These are phyloP conservation scores for Chloranthus sessilifolius DNA, from an alignment of 164 flowering plant species.

Conservation along the genomic window DNA sequence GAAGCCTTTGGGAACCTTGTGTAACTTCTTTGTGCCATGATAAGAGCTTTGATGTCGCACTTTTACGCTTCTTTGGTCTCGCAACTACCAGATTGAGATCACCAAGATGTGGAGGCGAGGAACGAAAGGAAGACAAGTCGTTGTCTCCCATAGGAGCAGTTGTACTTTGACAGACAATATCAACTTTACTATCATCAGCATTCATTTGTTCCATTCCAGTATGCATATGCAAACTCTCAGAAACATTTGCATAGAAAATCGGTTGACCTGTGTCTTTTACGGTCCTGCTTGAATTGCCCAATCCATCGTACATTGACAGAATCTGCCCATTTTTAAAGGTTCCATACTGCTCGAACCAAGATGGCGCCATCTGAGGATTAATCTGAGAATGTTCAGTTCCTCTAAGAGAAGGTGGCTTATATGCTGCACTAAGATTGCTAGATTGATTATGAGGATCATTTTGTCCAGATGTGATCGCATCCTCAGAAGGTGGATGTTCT, in stretches of 20 bases:
- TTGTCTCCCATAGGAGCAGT: constrained; percentile 7
- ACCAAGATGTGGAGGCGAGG: constrained; percentile 19
- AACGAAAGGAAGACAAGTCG: constrained; percentile 16
- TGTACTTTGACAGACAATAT: constrained; percentile 16
- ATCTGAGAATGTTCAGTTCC: constrained; percentile 37
- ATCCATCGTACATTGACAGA: constrained; percentile 25
- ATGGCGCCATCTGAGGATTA: constrained; percentile 82
- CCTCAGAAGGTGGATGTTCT: constrained; percentile 24
- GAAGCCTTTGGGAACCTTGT: constrained; percentile 28
- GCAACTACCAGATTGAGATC: constrained; percentile 26
- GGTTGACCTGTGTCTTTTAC: constrained; percentile 17
- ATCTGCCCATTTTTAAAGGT: constrained; percentile 62
- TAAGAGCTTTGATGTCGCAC: constrained; percentile 27
- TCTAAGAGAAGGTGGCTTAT: constrained; percentile 17
- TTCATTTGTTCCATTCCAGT: constrained; percentile 18
- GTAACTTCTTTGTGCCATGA: constrained; percentile 58
- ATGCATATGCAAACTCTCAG: constrained; percentile 22
- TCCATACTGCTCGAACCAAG: constrained; percentile 86
- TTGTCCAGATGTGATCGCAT: constrained; percentile 25
- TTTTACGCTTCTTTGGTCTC: constrained; percentile 51
- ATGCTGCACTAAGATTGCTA: constrained; percentile 18
- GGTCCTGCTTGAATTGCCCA: constrained; percentile 11
- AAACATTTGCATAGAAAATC: constrained; percentile 15
- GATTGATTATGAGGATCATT: constrained; percentile 29
- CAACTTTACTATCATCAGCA: constrained; percentile 20